Percentiles rank a stretch among this genome's conserved stretches.
These are phyloP conservation scores for Rhizomucor pusillus DNA, from an alignment of 371 early-diverging fungal genomes.

Conservation along the genomic window DNA sequence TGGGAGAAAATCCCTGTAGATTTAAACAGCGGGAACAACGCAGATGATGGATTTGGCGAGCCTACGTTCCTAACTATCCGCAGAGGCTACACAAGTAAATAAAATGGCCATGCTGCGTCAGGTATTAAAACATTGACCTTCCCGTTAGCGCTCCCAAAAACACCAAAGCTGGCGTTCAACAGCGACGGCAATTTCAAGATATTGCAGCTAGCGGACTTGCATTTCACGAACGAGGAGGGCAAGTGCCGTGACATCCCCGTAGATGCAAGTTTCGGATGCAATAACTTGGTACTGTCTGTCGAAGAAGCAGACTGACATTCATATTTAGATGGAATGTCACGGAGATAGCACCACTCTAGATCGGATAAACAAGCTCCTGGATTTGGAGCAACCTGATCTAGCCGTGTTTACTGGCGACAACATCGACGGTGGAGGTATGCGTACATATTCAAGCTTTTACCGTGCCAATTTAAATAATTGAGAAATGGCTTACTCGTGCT, in stretches of 20 bases:
- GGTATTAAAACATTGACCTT: background rate
- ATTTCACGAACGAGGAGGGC: conserved; percentile 52
- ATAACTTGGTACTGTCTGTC: too few species aligned
- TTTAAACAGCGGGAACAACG: conserved; percentile 28
- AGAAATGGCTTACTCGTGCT: background rate
- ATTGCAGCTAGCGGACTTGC: conserved; percentile 54
- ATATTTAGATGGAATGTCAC: conserved; percentile 35
- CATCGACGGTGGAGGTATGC: conserved; percentile 27
- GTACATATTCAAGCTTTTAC: conserved; percentile 1
- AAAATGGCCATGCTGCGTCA: too few species aligned
- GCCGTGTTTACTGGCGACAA: conserved; percentile 61
- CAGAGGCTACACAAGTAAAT: conserved; percentile 30
- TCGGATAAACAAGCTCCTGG: conserved; percentile 40
- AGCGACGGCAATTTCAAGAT: conserved; percentile 50
- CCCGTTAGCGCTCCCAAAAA: conserved; percentile 15
- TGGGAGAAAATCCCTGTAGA: conserved; percentile 33
- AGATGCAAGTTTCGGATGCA: conserved; percentile 21
- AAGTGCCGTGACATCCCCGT: conserved; percentile 36
- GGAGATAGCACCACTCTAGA: conserved; percentile 47
- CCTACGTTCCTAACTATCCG: conserved; percentile 28
- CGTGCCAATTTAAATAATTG: too few species aligned
- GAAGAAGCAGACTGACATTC: background rate
- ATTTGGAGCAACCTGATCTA: conserved; percentile 49
- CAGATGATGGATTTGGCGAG: conserved; percentile 30
- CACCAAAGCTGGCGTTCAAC: conserved; percentile 32